Base-by-base conservation (phyloP, 2,329 filamentous ascomycete genomes). In the Hypoxylon sp. region DNA sequence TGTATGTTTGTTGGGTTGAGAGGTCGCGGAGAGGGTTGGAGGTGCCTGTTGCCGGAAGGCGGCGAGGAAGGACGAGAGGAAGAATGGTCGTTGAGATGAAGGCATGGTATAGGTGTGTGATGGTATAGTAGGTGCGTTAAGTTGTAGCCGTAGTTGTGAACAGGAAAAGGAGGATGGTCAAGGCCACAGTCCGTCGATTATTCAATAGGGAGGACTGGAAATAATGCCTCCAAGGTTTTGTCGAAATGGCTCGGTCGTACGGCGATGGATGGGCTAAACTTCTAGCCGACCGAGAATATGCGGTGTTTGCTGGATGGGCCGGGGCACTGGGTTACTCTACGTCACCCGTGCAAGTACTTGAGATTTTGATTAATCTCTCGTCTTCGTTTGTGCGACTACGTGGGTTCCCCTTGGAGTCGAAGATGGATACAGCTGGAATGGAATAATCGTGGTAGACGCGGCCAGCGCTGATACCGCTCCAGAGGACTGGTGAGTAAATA, bases 21-120 rank as follows among this genome's bases (percentile, higher is more conserved):
- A 64, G 1, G 75, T 64, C 32, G 75, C 73, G 27, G 74, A 69
- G 1, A 77, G 70, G 1, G 74, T 65, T 37, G 74, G 66, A 3
- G 74, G 61, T 8, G 72, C 39, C 34, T 75, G 74, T 60, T 70
- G 74, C 9, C 76, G 73, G 60, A 77, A 76, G 60, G 75, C 76
- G 70, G 76, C 75, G n/a, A 78, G 61, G 63, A 78, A 73, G 59
- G 76, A 77, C 23, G 74, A 77, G 27, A 78, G 72, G 68, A 77
- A 77, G 69, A 77, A 78, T 8, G 76, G 74, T 25, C 76, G 74
- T 58, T 78, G 76, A 32, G 75, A 76, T 12, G 75, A 76, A 39
- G 75, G 71, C 75, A 77, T 73, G 43, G 55, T 68, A 53, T 29
- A 14, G 41, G 48, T 51, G 45, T 54, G 47, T 64, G 39, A 19